Conservation (phyloP, 805 yeast genomes). For the Sugiyamaella qingdaonensis region DNA sequence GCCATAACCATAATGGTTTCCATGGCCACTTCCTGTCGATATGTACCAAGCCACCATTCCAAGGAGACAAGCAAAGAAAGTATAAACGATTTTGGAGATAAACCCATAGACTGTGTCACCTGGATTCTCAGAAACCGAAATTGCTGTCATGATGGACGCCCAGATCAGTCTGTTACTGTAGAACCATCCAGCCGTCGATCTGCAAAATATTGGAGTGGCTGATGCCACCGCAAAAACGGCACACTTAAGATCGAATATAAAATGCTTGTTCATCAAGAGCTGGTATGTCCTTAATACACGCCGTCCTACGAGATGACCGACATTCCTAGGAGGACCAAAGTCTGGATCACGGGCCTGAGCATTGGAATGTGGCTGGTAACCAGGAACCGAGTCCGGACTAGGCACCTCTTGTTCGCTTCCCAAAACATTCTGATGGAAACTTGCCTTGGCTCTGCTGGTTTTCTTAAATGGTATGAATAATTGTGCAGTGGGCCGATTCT, state of each 20-base stretch:
- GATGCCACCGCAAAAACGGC: conserved; percentile 23
- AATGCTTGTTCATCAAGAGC: conserved; percentile 11
- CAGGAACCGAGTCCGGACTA: conserved; percentile 9
- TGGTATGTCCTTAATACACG: conserved; percentile 4
- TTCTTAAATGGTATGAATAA: conserved; percentile 18
- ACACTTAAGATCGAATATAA: conserved; percentile 25
- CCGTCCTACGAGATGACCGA: conserved; percentile 25
- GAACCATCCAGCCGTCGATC: conserved; percentile 25
- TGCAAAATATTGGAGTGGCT: conserved; percentile 26
- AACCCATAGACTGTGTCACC: conserved; percentile 33
- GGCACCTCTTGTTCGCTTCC: neutral
- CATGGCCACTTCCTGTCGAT: conserved; percentile 31
- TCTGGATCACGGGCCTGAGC: conserved; percentile 30
- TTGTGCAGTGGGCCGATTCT: conserved; percentile 17
- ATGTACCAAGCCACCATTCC: conserved; percentile 37
- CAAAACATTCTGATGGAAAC: neutral
- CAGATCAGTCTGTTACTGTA: conserved; percentile 27
- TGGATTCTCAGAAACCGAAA: conserved; percentile 30
- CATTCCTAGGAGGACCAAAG: conserved; percentile 29
- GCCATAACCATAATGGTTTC: conserved; percentile 33
- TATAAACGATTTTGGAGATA: conserved; percentile 25
- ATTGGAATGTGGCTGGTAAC: neutral
- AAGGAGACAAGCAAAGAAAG: conserved; percentile 30
- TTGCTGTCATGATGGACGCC: conserved; percentile 31
- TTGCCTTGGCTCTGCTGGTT: conserved; percentile 1